Evolutionary conservation across 805 yeast genomes (phyloP).

Genomic region (Candida coquimbonensis): DNA sequence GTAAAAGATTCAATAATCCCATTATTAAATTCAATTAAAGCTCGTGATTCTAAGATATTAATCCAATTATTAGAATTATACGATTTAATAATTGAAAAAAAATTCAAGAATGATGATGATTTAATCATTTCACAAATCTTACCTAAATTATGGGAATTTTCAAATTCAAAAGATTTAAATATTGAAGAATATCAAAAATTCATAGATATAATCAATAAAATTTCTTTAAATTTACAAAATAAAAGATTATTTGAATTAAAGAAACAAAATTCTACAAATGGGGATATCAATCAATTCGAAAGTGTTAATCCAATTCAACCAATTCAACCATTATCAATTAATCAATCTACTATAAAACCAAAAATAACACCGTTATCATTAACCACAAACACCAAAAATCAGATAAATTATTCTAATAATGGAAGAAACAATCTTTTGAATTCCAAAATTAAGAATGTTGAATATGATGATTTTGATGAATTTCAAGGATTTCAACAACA

Average conservation of each 20-base stretch:
- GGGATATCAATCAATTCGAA: neutral
- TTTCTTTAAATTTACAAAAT: conserved; percentile 38
- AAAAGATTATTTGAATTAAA: conserved; percentile 20
- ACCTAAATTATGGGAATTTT: conserved; percentile 45
- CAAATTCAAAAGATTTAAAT: conserved; percentile 39
- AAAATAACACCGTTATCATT: conserved; percentile 17
- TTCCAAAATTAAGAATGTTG: conserved; percentile 1
- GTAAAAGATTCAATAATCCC: conserved; percentile 80
- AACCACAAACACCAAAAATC: conserved; percentile 6
- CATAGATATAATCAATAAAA: conserved; percentile 31
- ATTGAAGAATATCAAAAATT: conserved; percentile 35
- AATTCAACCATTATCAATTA: conserved; percentile 3
- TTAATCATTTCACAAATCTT: conserved; percentile 44
- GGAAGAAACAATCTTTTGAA: conserved; percentile 1
- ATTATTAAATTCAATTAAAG: conserved; percentile 63
- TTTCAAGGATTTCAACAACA: neutral
- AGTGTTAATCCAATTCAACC: neutral
- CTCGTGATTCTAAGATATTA: conserved; percentile 64
- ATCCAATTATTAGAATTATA: conserved; percentile 40
- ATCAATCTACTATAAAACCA: conserved; percentile 6
- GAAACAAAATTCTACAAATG: conserved; percentile 11
- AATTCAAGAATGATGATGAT: conserved; percentile 28
- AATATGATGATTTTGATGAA: conserved; percentile 15
- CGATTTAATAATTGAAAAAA: conserved; percentile 26
- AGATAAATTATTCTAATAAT: conserved; percentile 5